Conservation (phyloP, 148 eudicot species). For the Hydrangea macrophylla region DNA sequence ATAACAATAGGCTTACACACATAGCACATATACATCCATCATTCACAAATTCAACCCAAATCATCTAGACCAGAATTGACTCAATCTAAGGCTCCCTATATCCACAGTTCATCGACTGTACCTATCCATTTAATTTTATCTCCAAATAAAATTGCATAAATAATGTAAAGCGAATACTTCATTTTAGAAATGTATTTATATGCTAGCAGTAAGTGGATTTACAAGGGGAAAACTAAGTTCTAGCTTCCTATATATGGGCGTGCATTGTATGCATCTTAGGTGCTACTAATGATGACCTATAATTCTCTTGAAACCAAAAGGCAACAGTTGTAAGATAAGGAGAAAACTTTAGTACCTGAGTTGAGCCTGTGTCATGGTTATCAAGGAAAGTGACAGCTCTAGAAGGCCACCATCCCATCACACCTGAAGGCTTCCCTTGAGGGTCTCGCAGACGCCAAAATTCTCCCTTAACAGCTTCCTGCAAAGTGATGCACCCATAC, state of each 20-base stretch:
- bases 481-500: background rate
- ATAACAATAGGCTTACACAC: no score
- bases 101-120: no score
- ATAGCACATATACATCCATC: background rate
- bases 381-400: conserved; percentile 92
- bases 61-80: background rate
- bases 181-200: background rate
- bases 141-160: background rate
- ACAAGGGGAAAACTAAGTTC: no score
- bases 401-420: conserved; percentile 95
- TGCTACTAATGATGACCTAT: no score
- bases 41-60: background rate
- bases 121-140: background rate
- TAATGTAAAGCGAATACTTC: background rate
- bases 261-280: no score
- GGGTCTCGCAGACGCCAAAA: conserved; percentile 84
- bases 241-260: no score
- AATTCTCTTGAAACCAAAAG: no score
- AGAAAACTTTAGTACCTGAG: no score
- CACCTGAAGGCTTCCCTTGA: conserved; percentile 93
- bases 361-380: conserved; percentile 94
- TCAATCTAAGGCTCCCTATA: background rate
- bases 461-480: conserved; percentile 96
- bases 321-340: no score
- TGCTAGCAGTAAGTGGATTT: no score